These are phyloP conservation scores for Physcomitrellopsis africana DNA, from an alignment of 225 moss, liverwort and hornwort genomes.

Conservation along the genomic window DNA sequence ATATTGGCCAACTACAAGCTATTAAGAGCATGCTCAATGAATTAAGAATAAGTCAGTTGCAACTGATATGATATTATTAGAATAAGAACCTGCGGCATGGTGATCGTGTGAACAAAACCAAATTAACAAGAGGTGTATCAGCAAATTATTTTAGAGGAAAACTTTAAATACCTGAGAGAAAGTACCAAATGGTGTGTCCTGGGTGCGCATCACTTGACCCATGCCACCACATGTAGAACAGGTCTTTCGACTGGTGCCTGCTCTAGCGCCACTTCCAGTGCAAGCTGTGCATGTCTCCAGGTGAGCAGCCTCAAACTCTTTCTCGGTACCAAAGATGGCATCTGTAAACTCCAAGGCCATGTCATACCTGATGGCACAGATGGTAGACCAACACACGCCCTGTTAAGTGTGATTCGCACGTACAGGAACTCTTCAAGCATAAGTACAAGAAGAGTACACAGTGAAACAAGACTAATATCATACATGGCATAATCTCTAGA, in stretches of 20 bases:
- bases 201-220: slow-evolving; percentile 99
- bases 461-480: neutral
- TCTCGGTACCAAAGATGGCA: slow-evolving; percentile 93
- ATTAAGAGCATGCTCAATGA: neutral
- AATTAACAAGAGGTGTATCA: neutral
- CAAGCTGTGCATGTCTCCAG: slow-evolving; percentile 85
- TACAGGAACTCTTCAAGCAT: neutral
- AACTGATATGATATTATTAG: too few relatives aligned
- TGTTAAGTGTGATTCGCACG: neutral
- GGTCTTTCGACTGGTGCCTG: slow-evolving; percentile 83
- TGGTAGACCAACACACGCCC: slow-evolving; percentile 13
- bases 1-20: neutral
- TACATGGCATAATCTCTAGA: neutral
- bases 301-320: slow-evolving; percentile 95
- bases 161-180: slow-evolving; percentile 81
- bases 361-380: slow-evolving; percentile 66
- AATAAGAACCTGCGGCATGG: slow-evolving; percentile 2
- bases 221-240: slow-evolving; percentile 94
- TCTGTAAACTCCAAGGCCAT: slow-evolving; percentile 89
- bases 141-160: neutral
- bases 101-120: neutral
- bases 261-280: slow-evolving; percentile 84
- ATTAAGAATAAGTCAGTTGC: neutral
- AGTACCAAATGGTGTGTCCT: slow-evolving; percentile 94
- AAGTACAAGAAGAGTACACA: neutral